Conservation (phyloP, 495 filamentous ascomycete genomes). For the Aspergillus biplanus region DNA sequence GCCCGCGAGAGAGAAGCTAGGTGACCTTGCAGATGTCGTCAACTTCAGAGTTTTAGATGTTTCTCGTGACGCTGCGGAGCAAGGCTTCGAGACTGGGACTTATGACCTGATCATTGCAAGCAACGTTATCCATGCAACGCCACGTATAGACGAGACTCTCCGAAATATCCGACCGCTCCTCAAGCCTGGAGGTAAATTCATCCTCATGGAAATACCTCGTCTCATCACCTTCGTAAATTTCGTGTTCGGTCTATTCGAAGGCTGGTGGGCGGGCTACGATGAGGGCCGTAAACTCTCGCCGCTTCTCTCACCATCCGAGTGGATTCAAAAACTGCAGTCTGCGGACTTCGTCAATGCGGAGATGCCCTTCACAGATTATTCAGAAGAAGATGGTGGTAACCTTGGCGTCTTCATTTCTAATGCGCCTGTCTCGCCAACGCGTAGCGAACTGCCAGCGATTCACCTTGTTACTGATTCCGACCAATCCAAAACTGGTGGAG, state of each 20-base stretch:
- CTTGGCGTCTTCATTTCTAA: conserved; percentile 11
- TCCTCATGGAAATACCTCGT: conserved; percentile 18
- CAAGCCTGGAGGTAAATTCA: conserved; percentile 18
- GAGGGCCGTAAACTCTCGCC: conserved; percentile 15
- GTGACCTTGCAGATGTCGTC: conserved; percentile 14
- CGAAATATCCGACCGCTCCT: conserved; percentile 15
- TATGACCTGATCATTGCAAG: conserved; percentile 21
- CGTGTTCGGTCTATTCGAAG: conserved; percentile 17
- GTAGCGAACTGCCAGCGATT: conserved; percentile 9
- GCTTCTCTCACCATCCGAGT: conserved; percentile 10
- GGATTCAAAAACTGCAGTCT: not conserved
- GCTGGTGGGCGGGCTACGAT: conserved; percentile 19
- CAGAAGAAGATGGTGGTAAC: conserved; percentile 16
- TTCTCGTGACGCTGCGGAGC: conserved; percentile 6
- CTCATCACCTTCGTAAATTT: conserved; percentile 6
- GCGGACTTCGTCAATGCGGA: conserved; percentile 12
- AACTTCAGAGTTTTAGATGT: conserved; percentile 19
- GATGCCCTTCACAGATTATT: conserved; percentile 11
- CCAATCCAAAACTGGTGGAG: not conserved
- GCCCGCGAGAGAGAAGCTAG: conserved; percentile 15
- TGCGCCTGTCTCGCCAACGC: not conserved
- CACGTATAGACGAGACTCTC: conserved; percentile 11
- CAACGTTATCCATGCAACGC: conserved; percentile 18
- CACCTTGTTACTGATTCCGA: conserved; percentile 7
- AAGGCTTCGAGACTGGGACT: conserved; percentile 13